A percentile compares a stretch with the other conserved stretches of the same genome.
Evolutionary conservation across 805 yeast species (phyloP).

Genomic region (Yamadazyma insecticola): DNA sequence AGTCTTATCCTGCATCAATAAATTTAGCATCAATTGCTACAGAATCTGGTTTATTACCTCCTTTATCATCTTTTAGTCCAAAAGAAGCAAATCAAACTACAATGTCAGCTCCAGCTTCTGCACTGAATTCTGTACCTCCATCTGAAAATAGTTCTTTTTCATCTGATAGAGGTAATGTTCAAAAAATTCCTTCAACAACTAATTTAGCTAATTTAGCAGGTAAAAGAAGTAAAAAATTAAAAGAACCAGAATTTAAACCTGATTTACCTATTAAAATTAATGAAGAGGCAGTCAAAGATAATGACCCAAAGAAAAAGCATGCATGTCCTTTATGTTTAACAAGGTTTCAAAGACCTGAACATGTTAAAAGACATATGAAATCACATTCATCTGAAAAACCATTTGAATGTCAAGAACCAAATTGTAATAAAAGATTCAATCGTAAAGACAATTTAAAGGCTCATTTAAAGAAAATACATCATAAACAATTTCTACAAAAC

Average conservation of each 20-base stretch:
- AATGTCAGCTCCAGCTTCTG: background rate
- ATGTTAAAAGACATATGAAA: slow-evolving; percentile 61
- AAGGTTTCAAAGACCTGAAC: slow-evolving; percentile 66
- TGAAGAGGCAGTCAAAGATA: slow-evolving; percentile 7
- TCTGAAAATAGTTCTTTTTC: no score
- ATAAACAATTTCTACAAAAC: slow-evolving; percentile 2
- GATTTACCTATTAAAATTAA: slow-evolving; percentile 12
- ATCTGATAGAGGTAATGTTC: no score
- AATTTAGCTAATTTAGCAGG: no score
- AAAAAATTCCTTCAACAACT: no score
- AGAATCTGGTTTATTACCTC: slow-evolving; percentile 20
- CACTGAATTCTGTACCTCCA: no score
- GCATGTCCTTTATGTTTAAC: slow-evolving; percentile 62
- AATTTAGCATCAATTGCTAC: slow-evolving; percentile 53
- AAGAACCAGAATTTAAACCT: slow-evolving; percentile 12
- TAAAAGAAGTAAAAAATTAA: no score
- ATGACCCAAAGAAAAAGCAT: slow-evolving; percentile 52
- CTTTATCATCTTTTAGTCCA: slow-evolving; percentile 20
- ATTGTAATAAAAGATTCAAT: slow-evolving; percentile 54
- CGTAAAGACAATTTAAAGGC: slow-evolving; percentile 58
- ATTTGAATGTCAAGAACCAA: slow-evolving; percentile 46
- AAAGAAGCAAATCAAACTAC: slow-evolving; percentile 1
- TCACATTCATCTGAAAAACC: slow-evolving; percentile 57
- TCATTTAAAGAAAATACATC: slow-evolving; percentile 59
- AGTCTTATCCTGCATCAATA: slow-evolving; percentile 48